These are phyloP conservation scores for Climacium dendroides DNA, from an alignment of 225 moss, liverwort and hornwort genomes.

Conservation along the genomic window DNA sequence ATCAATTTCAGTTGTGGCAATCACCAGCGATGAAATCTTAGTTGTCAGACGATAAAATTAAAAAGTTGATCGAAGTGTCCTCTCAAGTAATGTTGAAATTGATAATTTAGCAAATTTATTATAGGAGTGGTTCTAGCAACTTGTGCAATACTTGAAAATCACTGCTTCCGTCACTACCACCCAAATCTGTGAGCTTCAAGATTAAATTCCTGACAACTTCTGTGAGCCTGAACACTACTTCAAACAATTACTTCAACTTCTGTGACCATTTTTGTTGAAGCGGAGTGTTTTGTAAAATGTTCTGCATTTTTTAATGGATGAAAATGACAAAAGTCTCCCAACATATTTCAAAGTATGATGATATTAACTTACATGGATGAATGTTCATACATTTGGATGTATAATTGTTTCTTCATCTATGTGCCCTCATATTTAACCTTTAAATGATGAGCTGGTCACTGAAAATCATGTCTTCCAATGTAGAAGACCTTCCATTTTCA, in stretches of 20 bases:
- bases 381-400: neutral
- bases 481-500: too few relatives aligned
- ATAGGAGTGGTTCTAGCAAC: too few relatives aligned
- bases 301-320: neutral
- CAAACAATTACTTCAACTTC: too few relatives aligned
- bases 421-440: neutral
- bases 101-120: too few relatives aligned
- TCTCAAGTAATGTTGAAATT: neutral
- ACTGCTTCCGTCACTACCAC: neutral
- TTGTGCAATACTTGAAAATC: neutral
- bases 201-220: neutral
- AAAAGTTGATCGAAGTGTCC: neutral
- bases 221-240: too few relatives aligned
- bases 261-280: too few relatives aligned
- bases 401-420: neutral
- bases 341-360: neutral
- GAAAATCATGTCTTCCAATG: too few relatives aligned
- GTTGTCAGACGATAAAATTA: too few relatives aligned
- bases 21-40: neutral
- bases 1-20: neutral
- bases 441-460: too few relatives aligned
- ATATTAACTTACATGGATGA: neutral
- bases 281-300: too few relatives aligned
- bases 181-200: neutral
- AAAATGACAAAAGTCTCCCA: neutral